Conservation (phyloP, 208 protist genomes). For the Naegleria fowleri region DNA sequence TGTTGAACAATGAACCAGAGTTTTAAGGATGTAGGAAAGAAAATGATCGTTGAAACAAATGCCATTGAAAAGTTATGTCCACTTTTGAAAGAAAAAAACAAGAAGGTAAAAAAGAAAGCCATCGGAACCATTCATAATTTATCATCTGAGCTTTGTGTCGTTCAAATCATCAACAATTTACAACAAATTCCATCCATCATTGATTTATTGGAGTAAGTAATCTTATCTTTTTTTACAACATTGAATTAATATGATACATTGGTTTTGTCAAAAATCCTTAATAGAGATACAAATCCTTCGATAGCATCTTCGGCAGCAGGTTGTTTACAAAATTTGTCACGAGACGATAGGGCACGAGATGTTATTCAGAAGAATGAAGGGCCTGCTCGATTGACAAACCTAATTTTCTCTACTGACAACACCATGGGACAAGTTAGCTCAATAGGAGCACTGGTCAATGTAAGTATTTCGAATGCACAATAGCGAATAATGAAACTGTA, state of each 20-base stretch:
- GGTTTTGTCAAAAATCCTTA: no score
- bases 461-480: background rate
- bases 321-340: slow-evolving; percentile 9
- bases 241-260: no score
- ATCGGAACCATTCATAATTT: slow-evolving; percentile 6
- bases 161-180: background rate
- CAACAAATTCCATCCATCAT: background rate
- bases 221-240: no score
- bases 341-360: background rate
- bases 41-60: background rate
- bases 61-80: background rate
- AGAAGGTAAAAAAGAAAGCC: background rate
- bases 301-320: background rate
- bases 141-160: background rate
- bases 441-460: background rate
- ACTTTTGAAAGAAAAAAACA: background rate
- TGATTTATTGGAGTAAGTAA: background rate
- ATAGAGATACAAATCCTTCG: background rate
- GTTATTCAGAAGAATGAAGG: background rate
- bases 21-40: background rate
- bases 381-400: background rate
- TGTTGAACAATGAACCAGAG: background rate
- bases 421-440: background rate
- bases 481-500: background rate
- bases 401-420: background rate